Conservation (phyloP, 257 asterid species). For the Galeopsis tetrahit region DNA sequence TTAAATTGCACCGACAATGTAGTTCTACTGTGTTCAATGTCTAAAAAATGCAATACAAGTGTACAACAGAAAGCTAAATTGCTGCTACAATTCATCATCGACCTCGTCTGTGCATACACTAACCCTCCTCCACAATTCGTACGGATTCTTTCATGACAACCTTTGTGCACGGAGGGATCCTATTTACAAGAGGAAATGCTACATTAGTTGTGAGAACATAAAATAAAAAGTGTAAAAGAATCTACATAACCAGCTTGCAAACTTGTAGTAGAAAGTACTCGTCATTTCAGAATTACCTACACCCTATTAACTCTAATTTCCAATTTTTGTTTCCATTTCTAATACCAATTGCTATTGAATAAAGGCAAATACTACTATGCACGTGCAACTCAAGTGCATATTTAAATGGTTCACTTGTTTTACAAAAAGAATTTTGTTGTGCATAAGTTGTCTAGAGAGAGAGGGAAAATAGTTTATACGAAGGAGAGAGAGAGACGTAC, state of each 20-base stretch:
- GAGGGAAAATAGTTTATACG: background rate
- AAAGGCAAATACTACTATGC: no score
- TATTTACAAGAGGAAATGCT: background rate
- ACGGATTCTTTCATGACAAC: constrained; percentile 5
- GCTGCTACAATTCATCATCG: background rate
- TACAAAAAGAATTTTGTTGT: no score
- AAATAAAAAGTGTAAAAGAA: background rate
- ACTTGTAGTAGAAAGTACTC: background rate
- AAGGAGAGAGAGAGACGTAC: constrained; percentile 23
- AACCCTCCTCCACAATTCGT: background rate
- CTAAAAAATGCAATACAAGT: no score
- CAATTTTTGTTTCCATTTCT: background rate
- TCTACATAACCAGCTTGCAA: background rate
- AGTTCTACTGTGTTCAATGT: no score
- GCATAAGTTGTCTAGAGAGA: no score
- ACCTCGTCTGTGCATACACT: background rate
- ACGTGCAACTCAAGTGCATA: no score
- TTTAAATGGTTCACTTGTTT: no score
- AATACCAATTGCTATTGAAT: background rate
- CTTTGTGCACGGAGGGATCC: constrained; percentile 12
- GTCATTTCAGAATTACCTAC: background rate
- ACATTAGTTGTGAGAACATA: background rate
- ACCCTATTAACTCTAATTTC: no score
- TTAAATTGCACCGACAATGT: no score
- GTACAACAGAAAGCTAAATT: no score